Evolutionary conservation across 495 filamentous ascomycete species (phyloP).

Genomic region (Hyaloscypha finlandica): DNA sequence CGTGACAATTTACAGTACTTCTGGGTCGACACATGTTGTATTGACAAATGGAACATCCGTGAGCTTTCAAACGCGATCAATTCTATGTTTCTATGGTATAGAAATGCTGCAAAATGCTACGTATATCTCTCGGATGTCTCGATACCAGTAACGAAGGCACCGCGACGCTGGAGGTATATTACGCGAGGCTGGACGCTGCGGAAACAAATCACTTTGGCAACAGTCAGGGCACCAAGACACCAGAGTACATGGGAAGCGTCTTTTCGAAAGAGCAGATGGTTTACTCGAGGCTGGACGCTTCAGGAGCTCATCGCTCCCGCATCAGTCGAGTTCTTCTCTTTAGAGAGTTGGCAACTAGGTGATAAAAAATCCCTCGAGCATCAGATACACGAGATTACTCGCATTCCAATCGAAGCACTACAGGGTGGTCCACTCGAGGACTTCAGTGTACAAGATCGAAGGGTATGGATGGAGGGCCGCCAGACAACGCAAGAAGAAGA

Average conservation of each 20-base stretch:
- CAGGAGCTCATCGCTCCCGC: constrained; percentile 36
- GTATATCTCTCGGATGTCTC: constrained; percentile 21
- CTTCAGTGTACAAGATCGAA: constrained; percentile 26
- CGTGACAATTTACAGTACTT: constrained; percentile 18
- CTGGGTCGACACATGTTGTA: constrained; percentile 21
- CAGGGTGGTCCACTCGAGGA: constrained; percentile 14
- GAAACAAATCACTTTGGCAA: constrained; percentile 35
- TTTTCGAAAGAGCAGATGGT: constrained; percentile 15
- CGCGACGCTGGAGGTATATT: not conserved
- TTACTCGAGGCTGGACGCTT: not conserved
- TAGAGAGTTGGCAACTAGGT: constrained; percentile 32
- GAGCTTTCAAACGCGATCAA: constrained; percentile 36
- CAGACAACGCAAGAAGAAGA: constrained; percentile 32
- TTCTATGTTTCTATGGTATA: constrained; percentile 31
- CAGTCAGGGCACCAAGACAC: constrained; percentile 19
- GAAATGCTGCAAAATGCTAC: constrained; percentile 18
- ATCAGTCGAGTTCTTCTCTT: constrained; percentile 37
- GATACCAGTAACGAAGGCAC: not conserved
- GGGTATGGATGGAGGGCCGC: constrained; percentile 33
- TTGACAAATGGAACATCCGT: constrained; percentile 32
- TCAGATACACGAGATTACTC: constrained; percentile 21
- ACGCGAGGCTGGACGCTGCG: not conserved
- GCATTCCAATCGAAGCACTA: constrained; percentile 16
- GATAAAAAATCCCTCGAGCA: constrained; percentile 31
- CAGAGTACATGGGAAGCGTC: constrained; percentile 23